Evolutionary conservation across 768 basidiomycete genomes (phyloP).

Genomic region (Xerocomus spinulosus): DNA sequence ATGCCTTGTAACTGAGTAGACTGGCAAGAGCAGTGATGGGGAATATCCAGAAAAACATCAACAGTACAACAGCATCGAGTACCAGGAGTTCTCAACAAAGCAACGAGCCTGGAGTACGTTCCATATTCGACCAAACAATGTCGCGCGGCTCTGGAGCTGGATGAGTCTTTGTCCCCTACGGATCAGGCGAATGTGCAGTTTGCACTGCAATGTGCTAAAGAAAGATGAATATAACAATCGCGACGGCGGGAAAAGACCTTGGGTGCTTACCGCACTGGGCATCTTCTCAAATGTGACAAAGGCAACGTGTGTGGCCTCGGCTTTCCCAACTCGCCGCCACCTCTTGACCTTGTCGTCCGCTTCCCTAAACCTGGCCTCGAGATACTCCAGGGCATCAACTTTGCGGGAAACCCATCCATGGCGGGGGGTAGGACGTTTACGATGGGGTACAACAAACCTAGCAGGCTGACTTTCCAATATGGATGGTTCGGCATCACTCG

Average conservation of each 20-base stretch:
- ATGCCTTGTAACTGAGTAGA: constrained; percentile 85
- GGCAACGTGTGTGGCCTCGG: constrained; percentile 76
- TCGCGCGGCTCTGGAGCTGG: constrained; percentile 93
- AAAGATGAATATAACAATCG: not conserved
- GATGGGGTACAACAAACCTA: constrained; percentile 72
- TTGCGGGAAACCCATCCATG: constrained; percentile 68
- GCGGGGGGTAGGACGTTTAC: constrained; percentile 69
- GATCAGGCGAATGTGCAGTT: constrained; percentile 68
- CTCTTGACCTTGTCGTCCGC: constrained; percentile 82
- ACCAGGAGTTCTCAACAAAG: constrained; percentile 71
- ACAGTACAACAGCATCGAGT: constrained; percentile 57
- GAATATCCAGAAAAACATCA: constrained; percentile 89
- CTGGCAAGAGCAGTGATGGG: constrained; percentile 86
- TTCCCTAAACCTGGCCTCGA: constrained; percentile 73
- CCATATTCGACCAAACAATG: constrained; percentile 91
- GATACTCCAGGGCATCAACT: constrained; percentile 87
- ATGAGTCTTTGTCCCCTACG: constrained; percentile 60
- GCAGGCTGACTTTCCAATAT: constrained; percentile 48
- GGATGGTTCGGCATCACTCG: constrained; percentile 49
- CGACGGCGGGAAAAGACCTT: not conserved
- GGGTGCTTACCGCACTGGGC: constrained; percentile 70
- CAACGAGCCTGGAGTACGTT: constrained; percentile 53
- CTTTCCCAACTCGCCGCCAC: constrained; percentile 65
- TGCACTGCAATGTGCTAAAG: constrained; percentile 83
- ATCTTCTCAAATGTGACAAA: constrained; percentile 98